Conservation (phyloP, 495 filamentous ascomycete genomes). For the Viridothelium virens region DNA sequence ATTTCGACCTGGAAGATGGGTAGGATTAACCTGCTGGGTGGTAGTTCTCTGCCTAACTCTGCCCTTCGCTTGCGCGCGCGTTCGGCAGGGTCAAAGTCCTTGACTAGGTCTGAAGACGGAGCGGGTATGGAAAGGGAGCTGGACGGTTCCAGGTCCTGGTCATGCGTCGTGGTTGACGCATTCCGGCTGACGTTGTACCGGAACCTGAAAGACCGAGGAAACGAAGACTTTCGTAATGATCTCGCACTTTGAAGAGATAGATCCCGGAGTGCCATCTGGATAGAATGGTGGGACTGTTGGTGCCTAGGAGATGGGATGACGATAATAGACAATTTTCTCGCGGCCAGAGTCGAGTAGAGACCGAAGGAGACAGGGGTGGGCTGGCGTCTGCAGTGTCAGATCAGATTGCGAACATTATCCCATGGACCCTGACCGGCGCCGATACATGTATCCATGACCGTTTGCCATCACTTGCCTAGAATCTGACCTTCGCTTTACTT, state of each 20-base stretch:
- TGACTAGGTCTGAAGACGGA: constrained; percentile 33
- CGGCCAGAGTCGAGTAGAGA: background rate
- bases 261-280: constrained; percentile 2
- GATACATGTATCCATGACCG: background rate
- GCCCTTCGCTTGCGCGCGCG: constrained; percentile 43
- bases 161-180: constrained; percentile 25
- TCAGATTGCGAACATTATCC: too few species aligned
- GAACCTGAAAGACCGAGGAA: background rate
- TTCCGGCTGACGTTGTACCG: constrained; percentile 14
- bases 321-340: constrained; percentile 2
- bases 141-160: constrained; percentile 29
- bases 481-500: background rate
- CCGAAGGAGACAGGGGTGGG: background rate
- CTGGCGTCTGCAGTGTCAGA: too few species aligned
- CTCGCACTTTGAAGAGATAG: background rate
- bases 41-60: constrained; percentile 40
- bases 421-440: background rate
- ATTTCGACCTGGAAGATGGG: constrained; percentile 20
- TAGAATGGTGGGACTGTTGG: background rate
- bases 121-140: constrained; percentile 36
- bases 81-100: constrained; percentile 52
- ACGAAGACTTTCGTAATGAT: background rate
- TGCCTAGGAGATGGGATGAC: background rate
- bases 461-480: constrained; percentile 1
- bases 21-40: constrained; percentile 52